Evolutionary conservation across 192 early-diverging fungal species (phyloP), one percentile per base, ranked within the genome.

Genomic region (Mortierella hygrophila): DNA sequence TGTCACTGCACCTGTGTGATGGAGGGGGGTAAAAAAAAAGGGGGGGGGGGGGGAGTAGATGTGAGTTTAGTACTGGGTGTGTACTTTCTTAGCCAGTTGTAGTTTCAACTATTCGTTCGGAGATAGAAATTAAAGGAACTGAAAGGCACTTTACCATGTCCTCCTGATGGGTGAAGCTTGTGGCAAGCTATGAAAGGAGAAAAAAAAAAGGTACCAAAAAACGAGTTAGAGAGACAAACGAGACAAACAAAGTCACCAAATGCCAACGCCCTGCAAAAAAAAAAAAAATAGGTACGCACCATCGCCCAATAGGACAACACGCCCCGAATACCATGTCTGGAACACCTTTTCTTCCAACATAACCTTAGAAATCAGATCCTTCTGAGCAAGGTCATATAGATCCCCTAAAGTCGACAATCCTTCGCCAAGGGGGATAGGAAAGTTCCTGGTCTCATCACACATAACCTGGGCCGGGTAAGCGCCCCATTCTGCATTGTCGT

Each of bases 401-500:
- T 78, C 70, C 0, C 69, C 77, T 7, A 78, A 18, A 0, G 70
- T 78, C 16, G 15, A 41, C 6, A 70, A 42, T 13, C 68, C 63
- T 10, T 63, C 60, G 11, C 60, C 60, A 63, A 63, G 60, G 32
- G 77, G 76, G 9, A 77, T 18, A 16, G 77, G 77, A 20, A 75
- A 75, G 21, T 63, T 29, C 8, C 60, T n/a, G 9, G 60, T 63
- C 60, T 63, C 60, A 26, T 63, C 60, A 63, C 60, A 54, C 49
- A 70, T 70, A 1, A n/a, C 8, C 68, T 78, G 35, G 0, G 77
- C 80, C 0, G 65, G 29, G 6, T 60, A 49, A 2, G 73, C 68
- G 7, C 74, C 80, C 80, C 80, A 82, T 26, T 75, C 80, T 6
- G 80, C 38, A 54, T 76, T 74, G n/a, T 63, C 60, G 60, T 26